phyloP scores from a whole-genome alignment of 2,329 filamentous ascomycete species.

The Diatrype stigma region DNA sequence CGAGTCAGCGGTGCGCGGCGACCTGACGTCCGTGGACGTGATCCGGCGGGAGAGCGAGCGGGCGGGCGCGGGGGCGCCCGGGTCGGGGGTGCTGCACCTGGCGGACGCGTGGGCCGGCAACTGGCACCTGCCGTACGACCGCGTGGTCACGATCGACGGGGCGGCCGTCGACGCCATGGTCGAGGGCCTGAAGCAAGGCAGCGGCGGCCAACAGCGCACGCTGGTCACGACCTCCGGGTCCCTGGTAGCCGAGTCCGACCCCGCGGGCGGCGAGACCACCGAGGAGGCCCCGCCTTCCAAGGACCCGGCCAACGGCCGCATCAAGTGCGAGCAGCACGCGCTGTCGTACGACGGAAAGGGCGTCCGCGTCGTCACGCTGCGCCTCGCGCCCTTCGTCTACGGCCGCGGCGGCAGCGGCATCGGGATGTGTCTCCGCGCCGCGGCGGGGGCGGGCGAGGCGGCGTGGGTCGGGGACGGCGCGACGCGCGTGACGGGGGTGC shows the following conservation, averaged over 20 bases:
- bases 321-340: conserved; percentile 27
- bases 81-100: conserved; percentile 34
- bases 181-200: conserved; percentile 18
- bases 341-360: conserved; percentile 21
- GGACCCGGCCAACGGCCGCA: conserved; percentile 22
- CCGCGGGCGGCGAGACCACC: conserved; percentile 25
- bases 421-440: conserved; percentile 27
- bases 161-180: conserved; percentile 35
- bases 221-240: conserved; percentile 33
- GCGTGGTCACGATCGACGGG: conserved; percentile 26
- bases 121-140: conserved; percentile 23
- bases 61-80: conserved; percentile 35
- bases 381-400: conserved; percentile 41
- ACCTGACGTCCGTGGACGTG: conserved; percentile 33
- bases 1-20: conserved; percentile 34
- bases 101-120: conserved; percentile 27
- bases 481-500: conserved; percentile 26
- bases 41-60: conserved; percentile 33
- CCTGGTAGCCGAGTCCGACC: conserved; percentile 18
- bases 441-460: conserved; percentile 24
- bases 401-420: conserved; percentile 36
- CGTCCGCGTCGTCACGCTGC: conserved; percentile 31
- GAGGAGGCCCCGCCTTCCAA: conserved; percentile 15
- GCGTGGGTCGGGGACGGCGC: conserved; percentile 27
- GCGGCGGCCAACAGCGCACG: conserved; percentile 29